Conservation (phyloP, 192 early-diverging fungal species). For the Backusella psychrophila region DNA sequence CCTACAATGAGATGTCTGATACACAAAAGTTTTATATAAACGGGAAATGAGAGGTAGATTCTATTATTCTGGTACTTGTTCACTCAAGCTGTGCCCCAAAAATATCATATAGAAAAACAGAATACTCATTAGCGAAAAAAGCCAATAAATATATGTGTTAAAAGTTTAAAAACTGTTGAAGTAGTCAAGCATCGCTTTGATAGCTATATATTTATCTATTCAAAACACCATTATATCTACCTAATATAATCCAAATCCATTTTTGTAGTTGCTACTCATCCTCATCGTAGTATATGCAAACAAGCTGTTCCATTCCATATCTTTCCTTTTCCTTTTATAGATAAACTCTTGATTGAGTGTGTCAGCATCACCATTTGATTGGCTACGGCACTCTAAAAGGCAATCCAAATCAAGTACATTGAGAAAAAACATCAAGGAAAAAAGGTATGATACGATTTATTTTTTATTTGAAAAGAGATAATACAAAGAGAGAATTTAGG, state of each 20-base stretch:
- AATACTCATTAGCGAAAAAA: neutral
- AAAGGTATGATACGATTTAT: neutral
- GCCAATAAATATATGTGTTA: neutral
- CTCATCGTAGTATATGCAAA: neutral
- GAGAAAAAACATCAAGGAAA: constrained; percentile 1
- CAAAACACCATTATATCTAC: neutral
- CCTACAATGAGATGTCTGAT: no score
- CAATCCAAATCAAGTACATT: neutral
- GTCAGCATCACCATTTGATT: neutral
- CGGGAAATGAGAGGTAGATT: no score
- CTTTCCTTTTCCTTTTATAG: neutral
- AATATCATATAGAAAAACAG: neutral
- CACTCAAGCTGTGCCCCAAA: no score
- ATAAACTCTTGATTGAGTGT: neutral
- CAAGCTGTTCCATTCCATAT: neutral
- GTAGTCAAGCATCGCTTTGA: neutral
- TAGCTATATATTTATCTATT: neutral
- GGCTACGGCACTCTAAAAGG: neutral
- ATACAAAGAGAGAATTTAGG: neutral
- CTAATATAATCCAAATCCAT: neutral
- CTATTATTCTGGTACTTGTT: no score
- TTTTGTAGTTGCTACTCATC: neutral
- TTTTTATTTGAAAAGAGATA: neutral
- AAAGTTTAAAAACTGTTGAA: neutral
- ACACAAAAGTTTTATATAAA: no score